Base-by-base conservation (phyloP, 2,329 filamentous ascomycete species). In the Pseudocercospora pini-densiflorae region DNA sequence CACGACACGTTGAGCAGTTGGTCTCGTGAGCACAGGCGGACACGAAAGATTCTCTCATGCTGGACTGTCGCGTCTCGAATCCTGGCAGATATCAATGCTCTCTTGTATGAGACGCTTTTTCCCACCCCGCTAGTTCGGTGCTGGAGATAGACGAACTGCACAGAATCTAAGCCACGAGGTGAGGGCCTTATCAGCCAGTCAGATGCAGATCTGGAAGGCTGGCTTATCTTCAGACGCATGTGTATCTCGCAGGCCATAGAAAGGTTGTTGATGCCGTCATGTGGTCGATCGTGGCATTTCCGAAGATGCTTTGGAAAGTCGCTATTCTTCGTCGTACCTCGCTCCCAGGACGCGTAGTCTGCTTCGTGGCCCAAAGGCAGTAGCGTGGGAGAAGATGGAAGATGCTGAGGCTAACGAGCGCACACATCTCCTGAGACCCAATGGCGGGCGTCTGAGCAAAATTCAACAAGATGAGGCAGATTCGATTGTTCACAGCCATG, bases 401-500 rank as follows among this genome's bases (percentile, higher is more conserved):
- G 19, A 27, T 53, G 49, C 49, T 23, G 49, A 53, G 6, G 58
- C 58, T 31, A 21, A 71, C 47, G 80, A 82, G 70, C 73, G 72
- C 8, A 78, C 77, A 3, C 74, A 76, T 40, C 75, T 81, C 8
- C 71, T 81, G 14, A 69, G 67, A 49, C 61, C 66, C 36, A 66
- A 69, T n/a, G 70, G 76, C 59, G 55, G 61, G 23, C 54, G 49
- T 14, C 59, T 62, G n/a, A 58, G 63, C 29, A 64, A 63, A 45
- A 63, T 64, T 40, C 53, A 64, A 23, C 78, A 77, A 59, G 76
- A 82, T 64, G 79, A 81, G 59, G 79, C 78, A 40, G 75, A 79
- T 36, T 84, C 83, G 10, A 74, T 82, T 21, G 73, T 81, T 23
- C 73, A 73, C 8, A 82, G 81, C 23, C 75, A 79, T 58, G 70